Base-by-base conservation (phyloP, 2,329 filamentous ascomycete species). In the Diplodia sapinea region DNA sequence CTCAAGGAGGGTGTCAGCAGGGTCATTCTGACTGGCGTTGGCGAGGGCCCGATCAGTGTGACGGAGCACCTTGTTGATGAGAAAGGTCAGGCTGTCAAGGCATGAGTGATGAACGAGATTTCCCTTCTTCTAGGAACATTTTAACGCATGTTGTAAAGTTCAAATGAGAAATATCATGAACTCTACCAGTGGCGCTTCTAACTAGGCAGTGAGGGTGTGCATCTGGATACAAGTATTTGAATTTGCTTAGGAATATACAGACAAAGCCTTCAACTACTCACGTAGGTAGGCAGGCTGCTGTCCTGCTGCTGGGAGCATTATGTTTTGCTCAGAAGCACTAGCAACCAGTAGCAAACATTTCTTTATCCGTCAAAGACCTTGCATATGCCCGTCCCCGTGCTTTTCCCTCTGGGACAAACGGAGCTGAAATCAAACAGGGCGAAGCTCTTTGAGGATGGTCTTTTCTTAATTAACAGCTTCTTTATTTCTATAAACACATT, bases 1-100 rank as follows among this genome's bases (percentile, higher is more conserved):
- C 79, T 99, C 71, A 89, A 89, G 81, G 86, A 88, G 50, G 95
- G 95, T 31, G 89, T 99, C 5, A 93, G 90, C 79, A 87, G 94
- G 70, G 89, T 99, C 47, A 99, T 99, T 72, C 82, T 94, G 82
- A 98, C 96, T 1, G 86, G 90, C 64, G 95, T 99, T 52, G 95
- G 95, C 1, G 92, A 96, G 77, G 95, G 94, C 0, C 95, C 95
- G 0, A 81, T 90, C 71, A 92, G 88, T 83, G 91, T 93, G 4
- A 86, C 94, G 17, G 87, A 94, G 76, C 89, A 89, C 75, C 81
- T 97, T 70, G 86, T 96, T 69, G 87, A 86, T 70, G 89, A 89
- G 76, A 85, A 87, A 72, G 77, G 77, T 13, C 73, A 79, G 70
- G 70, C 65, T n/a, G 66, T 70, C 23, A 62, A 54, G 65, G 65